These are phyloP conservation scores for Pezizomycotina sp. DNA, from an alignment of 2,329 filamentous ascomycete species.

Conservation along the genomic window DNA sequence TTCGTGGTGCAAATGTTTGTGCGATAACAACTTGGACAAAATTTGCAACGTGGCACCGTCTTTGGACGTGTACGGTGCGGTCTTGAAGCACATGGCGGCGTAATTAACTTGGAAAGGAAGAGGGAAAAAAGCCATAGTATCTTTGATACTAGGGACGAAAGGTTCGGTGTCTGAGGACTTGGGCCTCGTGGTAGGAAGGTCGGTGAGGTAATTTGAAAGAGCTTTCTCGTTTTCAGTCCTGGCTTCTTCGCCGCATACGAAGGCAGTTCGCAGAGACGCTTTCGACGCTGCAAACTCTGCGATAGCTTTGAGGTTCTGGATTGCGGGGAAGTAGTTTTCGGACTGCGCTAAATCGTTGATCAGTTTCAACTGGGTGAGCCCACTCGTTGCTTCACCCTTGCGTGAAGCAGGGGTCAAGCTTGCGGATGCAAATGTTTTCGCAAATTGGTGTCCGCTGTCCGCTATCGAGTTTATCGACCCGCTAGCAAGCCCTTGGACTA, in stretches of 20 bases:
- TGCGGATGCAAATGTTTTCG: slow-evolving; percentile 67
- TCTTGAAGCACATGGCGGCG: slow-evolving; percentile 64
- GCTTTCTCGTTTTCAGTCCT: slow-evolving; percentile 51
- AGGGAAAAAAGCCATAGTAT: slow-evolving; percentile 66
- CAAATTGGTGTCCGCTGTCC: slow-evolving; percentile 74
- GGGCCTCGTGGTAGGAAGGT: slow-evolving; percentile 35
- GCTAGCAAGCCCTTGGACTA: slow-evolving; percentile 72
- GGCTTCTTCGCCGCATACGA: slow-evolving; percentile 71
- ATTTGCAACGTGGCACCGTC: slow-evolving; percentile 70
- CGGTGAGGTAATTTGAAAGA: slow-evolving; percentile 52
- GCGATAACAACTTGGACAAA: slow-evolving; percentile 77
- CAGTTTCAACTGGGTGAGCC: slow-evolving; percentile 77
- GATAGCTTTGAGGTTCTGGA: slow-evolving; percentile 54
- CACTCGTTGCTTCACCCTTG: slow-evolving; percentile 39
- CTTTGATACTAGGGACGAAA: slow-evolving; percentile 13
- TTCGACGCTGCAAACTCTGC: slow-evolving; percentile 20
- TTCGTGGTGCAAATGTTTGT: slow-evolving; percentile 92
- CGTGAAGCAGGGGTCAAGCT: slow-evolving; percentile 51
- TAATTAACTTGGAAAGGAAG: slow-evolving; percentile 97
- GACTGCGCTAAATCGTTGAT: slow-evolving; percentile 49
- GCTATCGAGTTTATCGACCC: slow-evolving; percentile 85
- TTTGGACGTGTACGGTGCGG: slow-evolving; percentile 62
- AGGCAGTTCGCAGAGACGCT: slow-evolving; percentile 43
- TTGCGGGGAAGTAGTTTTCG: slow-evolving; percentile 37
- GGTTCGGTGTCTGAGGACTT: slow-evolving; percentile 29